These are phyloP conservation scores for Pyrenochaeta sp. DNA, from an alignment of 2,329 filamentous ascomycete genomes.

Conservation along the genomic window DNA sequence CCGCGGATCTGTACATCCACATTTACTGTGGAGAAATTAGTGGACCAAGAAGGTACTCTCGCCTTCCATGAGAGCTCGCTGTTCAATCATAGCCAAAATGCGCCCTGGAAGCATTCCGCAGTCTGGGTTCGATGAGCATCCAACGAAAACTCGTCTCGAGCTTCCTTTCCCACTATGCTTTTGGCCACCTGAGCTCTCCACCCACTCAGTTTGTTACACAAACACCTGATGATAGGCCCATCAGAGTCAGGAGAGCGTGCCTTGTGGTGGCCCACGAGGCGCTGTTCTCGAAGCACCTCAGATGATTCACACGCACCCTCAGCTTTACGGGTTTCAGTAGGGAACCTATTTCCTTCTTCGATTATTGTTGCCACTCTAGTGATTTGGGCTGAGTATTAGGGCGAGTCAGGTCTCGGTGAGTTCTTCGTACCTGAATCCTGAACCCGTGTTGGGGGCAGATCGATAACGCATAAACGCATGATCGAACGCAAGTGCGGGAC, in stretches of 20 bases:
- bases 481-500: background rate
- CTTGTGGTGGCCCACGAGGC: constrained; percentile 8
- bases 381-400: constrained; percentile 1
- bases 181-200: constrained; percentile 2
- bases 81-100: constrained; percentile 4
- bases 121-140: background rate
- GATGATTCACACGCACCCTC: constrained; percentile 1
- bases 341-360: constrained; percentile 12
- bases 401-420: constrained; percentile 11
- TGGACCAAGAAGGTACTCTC: background rate
- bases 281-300: background rate
- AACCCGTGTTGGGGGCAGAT: background rate
- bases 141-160: background rate
- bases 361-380: constrained; percentile 1
- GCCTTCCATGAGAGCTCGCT: background rate
- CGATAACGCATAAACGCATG: constrained; percentile 1
- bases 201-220: constrained; percentile 7
- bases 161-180: background rate
- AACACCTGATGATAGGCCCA: background rate
- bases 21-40: background rate
- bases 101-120: constrained; percentile 7
- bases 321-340: constrained; percentile 8
- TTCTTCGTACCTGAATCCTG: background rate
- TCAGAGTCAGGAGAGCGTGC: constrained; percentile 2
- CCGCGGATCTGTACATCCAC: constrained; percentile 2